A percentile compares a stretch with the other conserved stretches of the same genome.
phyloP scores from a whole-genome alignment of 768 basidiomycete genomes.

The Tephrocybe sp. region DNA sequence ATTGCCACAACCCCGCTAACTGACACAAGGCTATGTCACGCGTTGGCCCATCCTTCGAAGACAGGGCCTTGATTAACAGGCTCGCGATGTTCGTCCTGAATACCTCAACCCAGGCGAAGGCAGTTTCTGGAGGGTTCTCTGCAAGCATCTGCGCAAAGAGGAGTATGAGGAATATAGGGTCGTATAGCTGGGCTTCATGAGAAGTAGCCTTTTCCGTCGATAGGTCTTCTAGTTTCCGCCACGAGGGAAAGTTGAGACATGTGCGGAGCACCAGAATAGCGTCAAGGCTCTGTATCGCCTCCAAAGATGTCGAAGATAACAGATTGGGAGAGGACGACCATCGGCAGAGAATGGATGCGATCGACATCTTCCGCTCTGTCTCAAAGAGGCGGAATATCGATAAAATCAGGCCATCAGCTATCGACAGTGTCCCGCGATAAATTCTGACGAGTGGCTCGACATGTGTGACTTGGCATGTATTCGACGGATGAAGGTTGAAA shows the following conservation, averaged over 20 bases:
- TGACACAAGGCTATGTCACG: slow-evolving; percentile 64
- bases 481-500: slow-evolving; percentile 75
- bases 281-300: slow-evolving; percentile 73
- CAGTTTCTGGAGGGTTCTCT: slow-evolving; percentile 55
- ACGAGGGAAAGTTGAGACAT: slow-evolving; percentile 67
- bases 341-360: slow-evolving; percentile 56
- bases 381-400: slow-evolving; percentile 83
- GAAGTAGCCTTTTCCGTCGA: slow-evolving; percentile 20
- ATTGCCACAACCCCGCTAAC: slow-evolving; percentile 58
- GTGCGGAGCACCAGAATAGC: slow-evolving; percentile 67
- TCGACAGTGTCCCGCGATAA: slow-evolving; percentile 74
- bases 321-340: slow-evolving; percentile 60
- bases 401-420: slow-evolving; percentile 65
- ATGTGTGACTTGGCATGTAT: slow-evolving; percentile 85
- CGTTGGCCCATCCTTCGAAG: slow-evolving; percentile 59
- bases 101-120: slow-evolving; percentile 82
- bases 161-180: slow-evolving; percentile 74
- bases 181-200: slow-evolving; percentile 57
- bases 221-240: slow-evolving; percentile 52
- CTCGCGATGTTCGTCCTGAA: slow-evolving; percentile 80
- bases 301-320: slow-evolving; percentile 49
- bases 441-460: slow-evolving; percentile 73
- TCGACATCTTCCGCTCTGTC: slow-evolving; percentile 60
- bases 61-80: slow-evolving; percentile 70
- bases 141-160: slow-evolving; percentile 68